Evolutionary conservation across 2,329 filamentous ascomycete genomes (phyloP).

Genomic region (Claviceps lovelessii): DNA sequence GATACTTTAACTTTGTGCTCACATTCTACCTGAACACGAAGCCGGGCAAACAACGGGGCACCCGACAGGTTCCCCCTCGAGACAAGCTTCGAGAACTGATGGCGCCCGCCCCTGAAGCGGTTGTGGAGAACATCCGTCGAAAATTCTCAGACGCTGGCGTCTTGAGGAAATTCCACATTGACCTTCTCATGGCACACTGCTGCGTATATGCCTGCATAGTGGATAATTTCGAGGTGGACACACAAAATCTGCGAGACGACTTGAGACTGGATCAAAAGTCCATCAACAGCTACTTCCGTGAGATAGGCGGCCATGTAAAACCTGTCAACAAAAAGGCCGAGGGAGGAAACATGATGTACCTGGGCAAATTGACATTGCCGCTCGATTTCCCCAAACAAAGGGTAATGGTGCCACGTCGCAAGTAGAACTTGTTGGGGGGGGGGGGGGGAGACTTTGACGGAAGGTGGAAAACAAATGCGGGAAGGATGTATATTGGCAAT

Average conservation of each 20-base stretch:
- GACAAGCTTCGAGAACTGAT: conserved; percentile 47
- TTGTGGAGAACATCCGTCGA: conserved; percentile 52
- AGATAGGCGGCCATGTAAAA: conserved; percentile 59
- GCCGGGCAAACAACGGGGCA: conserved; percentile 31
- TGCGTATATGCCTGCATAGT: conserved; percentile 57
- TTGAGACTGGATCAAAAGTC: conserved; percentile 56
- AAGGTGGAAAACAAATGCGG: neutral
- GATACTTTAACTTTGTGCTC: conserved; percentile 45
- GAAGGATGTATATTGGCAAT: neutral
- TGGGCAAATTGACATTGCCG: conserved; percentile 64
- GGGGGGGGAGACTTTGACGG: neutral
- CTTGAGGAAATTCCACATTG: conserved; percentile 57
- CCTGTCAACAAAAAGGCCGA: conserved; percentile 46
- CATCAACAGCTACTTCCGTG: conserved; percentile 57
- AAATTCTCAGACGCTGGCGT: conserved; percentile 52
- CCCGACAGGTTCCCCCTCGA: conserved; percentile 39
- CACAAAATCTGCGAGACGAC: conserved; percentile 55
- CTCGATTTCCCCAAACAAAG: conserved; percentile 63
- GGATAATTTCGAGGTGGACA: conserved; percentile 60
- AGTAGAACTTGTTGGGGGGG: conserved; percentile 3
- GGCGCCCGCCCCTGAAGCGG: conserved; percentile 41
- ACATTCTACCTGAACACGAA: conserved; percentile 36
- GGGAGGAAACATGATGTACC: conserved; percentile 31
- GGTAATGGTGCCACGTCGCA: conserved; percentile 20
- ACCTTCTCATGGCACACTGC: conserved; percentile 60